Conservation (phyloP, 306 rosid genomes). For the Dalbergia cultrata region DNA sequence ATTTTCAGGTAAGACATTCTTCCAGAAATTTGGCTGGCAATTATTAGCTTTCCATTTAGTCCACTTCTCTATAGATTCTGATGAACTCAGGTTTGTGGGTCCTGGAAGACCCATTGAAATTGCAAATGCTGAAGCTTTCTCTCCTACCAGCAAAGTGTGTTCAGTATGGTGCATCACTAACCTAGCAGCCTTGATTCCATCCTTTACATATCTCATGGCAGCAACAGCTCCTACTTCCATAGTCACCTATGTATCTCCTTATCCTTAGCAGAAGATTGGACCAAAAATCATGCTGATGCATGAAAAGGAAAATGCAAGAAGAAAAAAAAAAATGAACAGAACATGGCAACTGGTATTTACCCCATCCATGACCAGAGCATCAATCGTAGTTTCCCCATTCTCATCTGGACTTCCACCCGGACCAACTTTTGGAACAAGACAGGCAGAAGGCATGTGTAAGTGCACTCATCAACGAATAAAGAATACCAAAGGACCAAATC, state of each 20-base stretch:
- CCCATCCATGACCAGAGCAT: constrained; percentile 95
- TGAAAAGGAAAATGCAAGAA: constrained; percentile 9
- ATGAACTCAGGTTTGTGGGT: constrained; percentile 83
- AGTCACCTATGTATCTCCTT: constrained; percentile 81
- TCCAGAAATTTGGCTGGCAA: constrained; percentile 95
- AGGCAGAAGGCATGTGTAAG: constrained; percentile 8
- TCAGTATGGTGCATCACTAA: constrained; percentile 81
- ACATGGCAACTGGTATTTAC: constrained; percentile 55
- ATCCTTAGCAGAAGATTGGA: constrained; percentile 64
- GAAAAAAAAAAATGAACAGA: constrained; percentile 17
- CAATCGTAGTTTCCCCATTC: constrained; percentile 94
- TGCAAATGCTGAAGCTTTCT: constrained; percentile 85
- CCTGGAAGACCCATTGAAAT: constrained; percentile 97
- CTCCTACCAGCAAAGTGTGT: constrained; percentile 94
- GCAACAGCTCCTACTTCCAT: constrained; percentile 99
- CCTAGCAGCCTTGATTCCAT: constrained; percentile 90
- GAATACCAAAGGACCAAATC: constrained; percentile 25
- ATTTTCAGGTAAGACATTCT: constrained; percentile 64
- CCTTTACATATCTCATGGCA: constrained; percentile 91
- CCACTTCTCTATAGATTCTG: constrained; percentile 82
- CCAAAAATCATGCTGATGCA: constrained; percentile 45
- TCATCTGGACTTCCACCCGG: constrained; percentile 99
- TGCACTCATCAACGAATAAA: background rate
- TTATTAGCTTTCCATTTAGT: constrained; percentile 69
- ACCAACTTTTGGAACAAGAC: constrained; percentile 66